Conservation (phyloP, 495 filamentous ascomycete genomes). For the Usnea hakonensis region DNA sequence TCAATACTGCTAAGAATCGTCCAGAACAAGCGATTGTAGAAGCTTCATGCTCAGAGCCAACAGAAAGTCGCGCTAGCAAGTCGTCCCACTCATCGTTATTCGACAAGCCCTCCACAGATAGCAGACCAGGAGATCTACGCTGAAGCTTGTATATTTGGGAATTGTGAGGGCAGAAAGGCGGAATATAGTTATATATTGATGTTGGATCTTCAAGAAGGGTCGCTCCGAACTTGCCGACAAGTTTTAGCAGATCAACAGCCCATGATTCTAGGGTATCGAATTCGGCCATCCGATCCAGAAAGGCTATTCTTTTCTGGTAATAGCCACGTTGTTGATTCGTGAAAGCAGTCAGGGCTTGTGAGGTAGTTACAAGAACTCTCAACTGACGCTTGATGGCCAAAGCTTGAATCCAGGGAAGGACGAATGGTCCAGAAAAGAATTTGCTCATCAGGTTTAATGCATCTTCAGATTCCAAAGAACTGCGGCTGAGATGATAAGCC, state of each 20-base stretch:
- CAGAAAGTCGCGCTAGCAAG: constrained; percentile 16
- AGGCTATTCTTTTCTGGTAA: constrained; percentile 13
- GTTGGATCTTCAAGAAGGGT: constrained; percentile 26
- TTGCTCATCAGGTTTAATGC: constrained; percentile 12
- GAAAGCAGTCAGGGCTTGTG: constrained; percentile 14
- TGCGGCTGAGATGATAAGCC: constrained; percentile 12
- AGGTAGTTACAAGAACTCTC: constrained; percentile 14
- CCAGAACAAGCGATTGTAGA: constrained; percentile 15
- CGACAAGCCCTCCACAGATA: constrained; percentile 16
- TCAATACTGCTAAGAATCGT: constrained; percentile 21
- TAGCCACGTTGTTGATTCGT: constrained; percentile 4
- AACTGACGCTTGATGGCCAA: constrained; percentile 16
- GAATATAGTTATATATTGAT: constrained; percentile 33
- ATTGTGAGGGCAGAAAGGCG: constrained; percentile 30
- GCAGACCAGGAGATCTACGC: no score
- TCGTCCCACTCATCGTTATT: constrained; percentile 27
- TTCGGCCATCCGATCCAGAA: constrained; percentile 16
- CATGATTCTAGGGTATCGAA: constrained; percentile 31
- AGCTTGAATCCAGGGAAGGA: constrained; percentile 27
- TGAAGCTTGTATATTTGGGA: constrained; percentile 18
- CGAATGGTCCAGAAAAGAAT: constrained; percentile 19
- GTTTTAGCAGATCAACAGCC: constrained; percentile 36
- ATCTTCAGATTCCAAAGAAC: background rate
- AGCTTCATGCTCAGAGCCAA: constrained; percentile 12
- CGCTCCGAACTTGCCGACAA: constrained; percentile 33